These are phyloP conservation scores for Ganoderma resinaceum DNA, from an alignment of 1,284 basidiomycete genomes.

Conservation along the genomic window DNA sequence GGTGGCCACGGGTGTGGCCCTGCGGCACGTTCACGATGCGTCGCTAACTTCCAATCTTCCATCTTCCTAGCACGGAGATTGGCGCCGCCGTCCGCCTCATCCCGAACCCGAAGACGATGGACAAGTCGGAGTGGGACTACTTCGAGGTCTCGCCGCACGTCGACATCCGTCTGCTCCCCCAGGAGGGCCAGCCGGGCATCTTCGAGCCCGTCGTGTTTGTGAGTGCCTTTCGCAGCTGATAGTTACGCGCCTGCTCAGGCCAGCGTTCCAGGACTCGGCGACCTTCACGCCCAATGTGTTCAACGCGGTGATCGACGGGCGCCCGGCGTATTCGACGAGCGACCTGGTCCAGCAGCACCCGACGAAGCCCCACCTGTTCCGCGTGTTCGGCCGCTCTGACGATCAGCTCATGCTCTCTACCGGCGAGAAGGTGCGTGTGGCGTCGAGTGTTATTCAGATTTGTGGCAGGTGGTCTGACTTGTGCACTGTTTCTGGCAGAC, in stretches of 20 bases:
- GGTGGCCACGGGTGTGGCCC: neutral
- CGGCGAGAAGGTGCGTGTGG: conserved; percentile 49
- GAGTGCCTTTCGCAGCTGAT: conserved; percentile 1
- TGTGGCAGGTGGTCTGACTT: neutral
- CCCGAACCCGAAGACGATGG: conserved; percentile 18
- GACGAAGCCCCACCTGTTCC: conserved; percentile 50
- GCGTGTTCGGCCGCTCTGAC: conserved; percentile 53
- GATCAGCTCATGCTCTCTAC: conserved; percentile 61
- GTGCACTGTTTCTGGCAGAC: conserved; percentile 28
- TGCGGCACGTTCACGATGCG: neutral
- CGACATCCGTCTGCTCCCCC: conserved; percentile 28
- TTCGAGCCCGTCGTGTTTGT: conserved; percentile 37
- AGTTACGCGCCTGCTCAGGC: neutral
- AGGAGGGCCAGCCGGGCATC: conserved; percentile 31
- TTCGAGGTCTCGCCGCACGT: conserved; percentile 32
- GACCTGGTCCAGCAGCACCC: conserved; percentile 57
- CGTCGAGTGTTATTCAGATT: no score
- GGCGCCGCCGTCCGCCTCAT: conserved; percentile 22
- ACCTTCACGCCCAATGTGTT: conserved; percentile 34
- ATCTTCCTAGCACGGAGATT: conserved; percentile 23
- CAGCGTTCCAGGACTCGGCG: conserved; percentile 18
- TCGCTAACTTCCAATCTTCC: neutral
- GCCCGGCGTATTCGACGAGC: conserved; percentile 45
- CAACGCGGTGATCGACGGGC: conserved; percentile 40
- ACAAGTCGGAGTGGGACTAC: conserved; percentile 38